These are phyloP conservation scores for Microthlaspi erraticum DNA, from an alignment of 345 rosid species.

Conservation along the genomic window DNA sequence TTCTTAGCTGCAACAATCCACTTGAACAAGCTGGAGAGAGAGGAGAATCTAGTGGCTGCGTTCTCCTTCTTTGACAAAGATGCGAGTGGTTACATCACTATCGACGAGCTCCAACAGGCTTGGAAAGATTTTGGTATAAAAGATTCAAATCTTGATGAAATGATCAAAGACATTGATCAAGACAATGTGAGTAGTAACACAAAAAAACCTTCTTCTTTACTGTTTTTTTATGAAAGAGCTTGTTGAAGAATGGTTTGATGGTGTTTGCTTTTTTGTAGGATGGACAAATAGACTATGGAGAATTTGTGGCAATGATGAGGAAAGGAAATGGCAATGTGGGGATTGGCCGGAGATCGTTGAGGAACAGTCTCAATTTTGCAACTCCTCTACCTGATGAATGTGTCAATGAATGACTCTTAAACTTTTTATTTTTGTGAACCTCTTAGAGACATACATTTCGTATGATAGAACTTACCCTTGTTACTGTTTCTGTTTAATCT, in stretches of 20 bases:
- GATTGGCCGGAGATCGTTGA: slow-evolving; percentile 67
- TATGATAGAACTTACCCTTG: not conserved
- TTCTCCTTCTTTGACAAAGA: slow-evolving; percentile 84
- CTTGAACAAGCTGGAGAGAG: slow-evolving; percentile 78
- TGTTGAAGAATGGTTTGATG: slow-evolving; percentile 5
- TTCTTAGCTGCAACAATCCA: slow-evolving; percentile 85
- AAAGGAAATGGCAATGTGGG: slow-evolving; percentile 68
- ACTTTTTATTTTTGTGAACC: slow-evolving; percentile 2
- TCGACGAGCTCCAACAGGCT: slow-evolving; percentile 77
- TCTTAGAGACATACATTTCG: not conserved
- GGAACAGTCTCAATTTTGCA: slow-evolving; percentile 54
- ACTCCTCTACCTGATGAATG: slow-evolving; percentile 45
- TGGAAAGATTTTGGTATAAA: slow-evolving; percentile 77
- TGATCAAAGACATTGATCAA: slow-evolving; percentile 85
- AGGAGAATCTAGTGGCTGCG: slow-evolving; percentile 73
- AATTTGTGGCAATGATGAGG: slow-evolving; percentile 83
- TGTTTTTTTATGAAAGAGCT: slow-evolving; percentile 19
- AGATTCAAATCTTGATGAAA: slow-evolving; percentile 73
- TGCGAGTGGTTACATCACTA: slow-evolving; percentile 79
- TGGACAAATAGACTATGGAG: slow-evolving; percentile 76
- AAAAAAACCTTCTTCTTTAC: slow-evolving; percentile 2
- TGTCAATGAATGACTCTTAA: slow-evolving; percentile 23
- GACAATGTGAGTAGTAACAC: slow-evolving; percentile 59
- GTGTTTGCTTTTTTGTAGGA: slow-evolving; percentile 50
- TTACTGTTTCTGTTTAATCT: not conserved